Conservation (phyloP, 2,329 filamentous ascomycete genomes). For the Lachnellula willkommii region DNA sequence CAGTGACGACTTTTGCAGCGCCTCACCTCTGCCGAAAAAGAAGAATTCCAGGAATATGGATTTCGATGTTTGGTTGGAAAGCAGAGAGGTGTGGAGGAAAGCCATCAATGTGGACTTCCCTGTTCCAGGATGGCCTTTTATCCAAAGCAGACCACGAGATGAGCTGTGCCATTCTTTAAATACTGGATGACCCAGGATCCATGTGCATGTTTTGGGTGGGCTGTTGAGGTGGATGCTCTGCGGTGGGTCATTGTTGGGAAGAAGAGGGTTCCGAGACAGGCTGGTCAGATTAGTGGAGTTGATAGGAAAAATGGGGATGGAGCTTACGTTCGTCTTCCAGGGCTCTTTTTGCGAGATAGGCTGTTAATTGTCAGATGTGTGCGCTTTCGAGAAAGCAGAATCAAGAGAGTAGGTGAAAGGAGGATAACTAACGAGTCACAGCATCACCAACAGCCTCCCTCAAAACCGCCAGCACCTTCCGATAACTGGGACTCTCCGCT, state of each 20-base stretch:
- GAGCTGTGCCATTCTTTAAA: conserved; percentile 24
- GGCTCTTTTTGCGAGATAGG: neutral
- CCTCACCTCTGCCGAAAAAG: conserved; percentile 31
- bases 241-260: conserved; percentile 32
- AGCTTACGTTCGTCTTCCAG: conserved; percentile 3
- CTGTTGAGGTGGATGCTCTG: conserved; percentile 25
- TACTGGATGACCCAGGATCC: conserved; percentile 27
- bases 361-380: neutral
- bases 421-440: conserved; percentile 1
- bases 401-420: neutral
- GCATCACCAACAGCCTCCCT: conserved; percentile 1
- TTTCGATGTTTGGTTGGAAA: neutral
- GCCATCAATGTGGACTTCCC: conserved; percentile 37
- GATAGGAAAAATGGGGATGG: neutral
- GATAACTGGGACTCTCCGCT: neutral
- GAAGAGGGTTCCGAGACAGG: conserved; percentile 31
- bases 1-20: conserved; percentile 38
- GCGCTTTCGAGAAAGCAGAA: too few species aligned
- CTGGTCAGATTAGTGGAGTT: neutral
- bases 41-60: conserved; percentile 33
- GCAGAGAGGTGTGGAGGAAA: conserved; percentile 13
- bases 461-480: conserved; percentile 6
- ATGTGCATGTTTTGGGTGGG: conserved; percentile 34
- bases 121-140: conserved; percentile 37
- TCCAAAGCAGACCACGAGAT: conserved; percentile 31